A percentile compares a stretch with the other conserved stretches of the same genome.
These are phyloP conservation scores for Rutstroemia sp. DNA, from an alignment of 2,329 filamentous ascomycete species.

Conservation along the genomic window DNA sequence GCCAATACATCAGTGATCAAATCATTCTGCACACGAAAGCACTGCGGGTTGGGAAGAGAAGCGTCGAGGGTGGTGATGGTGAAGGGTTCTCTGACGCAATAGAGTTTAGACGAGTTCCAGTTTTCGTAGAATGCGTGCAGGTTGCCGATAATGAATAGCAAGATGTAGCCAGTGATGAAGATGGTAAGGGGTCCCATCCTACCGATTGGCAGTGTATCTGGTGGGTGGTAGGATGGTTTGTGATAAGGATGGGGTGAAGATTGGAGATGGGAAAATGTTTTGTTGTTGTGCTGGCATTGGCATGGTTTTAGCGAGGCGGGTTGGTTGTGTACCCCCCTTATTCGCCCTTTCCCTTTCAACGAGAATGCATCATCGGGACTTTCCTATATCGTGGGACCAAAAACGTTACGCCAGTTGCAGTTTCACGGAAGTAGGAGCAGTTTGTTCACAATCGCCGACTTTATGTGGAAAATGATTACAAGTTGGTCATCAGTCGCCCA, in stretches of 20 bases:
- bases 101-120: constrained; percentile 12
- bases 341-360: not conserved
- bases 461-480: too few relatives aligned
- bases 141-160: constrained; percentile 4
- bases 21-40: constrained; percentile 49
- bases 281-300: not conserved
- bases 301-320: not conserved
- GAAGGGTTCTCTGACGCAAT: constrained; percentile 24
- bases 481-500: too few relatives aligned
- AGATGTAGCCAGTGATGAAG: constrained; percentile 4
- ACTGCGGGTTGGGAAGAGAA: constrained; percentile 36
- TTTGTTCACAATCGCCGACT: too few relatives aligned
- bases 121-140: constrained; percentile 4
- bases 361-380: not conserved
- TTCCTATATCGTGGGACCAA: too few relatives aligned
- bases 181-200: constrained; percentile 5
- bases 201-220: not conserved
- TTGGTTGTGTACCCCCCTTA: not conserved
- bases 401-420: too few relatives aligned
- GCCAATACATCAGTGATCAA: constrained; percentile 42
- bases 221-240: not conserved
- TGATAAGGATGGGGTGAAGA: not conserved
- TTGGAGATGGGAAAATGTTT: not conserved
- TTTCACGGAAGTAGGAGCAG: not conserved
- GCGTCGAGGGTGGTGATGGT: constrained; percentile 37